These are phyloP conservation scores for Candida labiduridarum DNA, from an alignment of 1,139 yeast genomes.

Conservation along the genomic window DNA sequence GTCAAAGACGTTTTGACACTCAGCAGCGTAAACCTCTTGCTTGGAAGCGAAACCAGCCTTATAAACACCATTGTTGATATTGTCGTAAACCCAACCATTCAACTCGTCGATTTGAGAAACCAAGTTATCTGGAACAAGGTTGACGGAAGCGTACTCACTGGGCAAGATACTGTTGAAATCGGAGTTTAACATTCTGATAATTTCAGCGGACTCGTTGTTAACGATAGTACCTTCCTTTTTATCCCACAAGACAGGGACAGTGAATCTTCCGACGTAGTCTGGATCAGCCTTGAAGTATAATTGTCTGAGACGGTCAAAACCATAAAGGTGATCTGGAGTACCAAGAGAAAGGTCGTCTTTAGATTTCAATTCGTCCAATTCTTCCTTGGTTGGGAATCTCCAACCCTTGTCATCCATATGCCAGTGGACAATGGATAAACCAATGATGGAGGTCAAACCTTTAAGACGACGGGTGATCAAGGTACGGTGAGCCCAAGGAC, in stretches of 20 bases:
- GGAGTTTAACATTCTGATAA: constrained; percentile 78
- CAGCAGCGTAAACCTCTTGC: constrained; percentile 79
- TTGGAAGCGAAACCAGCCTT: constrained; percentile 88
- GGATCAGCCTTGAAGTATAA: constrained; percentile 77
- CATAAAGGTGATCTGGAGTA: constrained; percentile 68
- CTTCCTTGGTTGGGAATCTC: constrained; percentile 59
- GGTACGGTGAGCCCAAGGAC: constrained; percentile 97
- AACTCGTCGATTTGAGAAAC: constrained; percentile 67
- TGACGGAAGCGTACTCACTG: constrained; percentile 50
- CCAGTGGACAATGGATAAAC: constrained; percentile 86
- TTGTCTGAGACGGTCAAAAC: constrained; percentile 61
- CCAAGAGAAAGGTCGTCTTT: constrained; percentile 48
- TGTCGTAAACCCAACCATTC: constrained; percentile 83
- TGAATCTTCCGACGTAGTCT: constrained; percentile 75
- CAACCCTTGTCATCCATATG: constrained; percentile 84
- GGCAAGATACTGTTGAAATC: constrained; percentile 56
- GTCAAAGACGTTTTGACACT: constrained; percentile 65
- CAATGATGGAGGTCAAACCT: constrained; percentile 65
- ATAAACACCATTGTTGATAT: constrained; percentile 92
- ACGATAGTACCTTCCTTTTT: constrained; percentile 79
- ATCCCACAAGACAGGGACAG: constrained; percentile 95
- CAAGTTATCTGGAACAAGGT: constrained; percentile 63
- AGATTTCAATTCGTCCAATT: constrained; percentile 20
- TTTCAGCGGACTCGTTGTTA: constrained; percentile 87
- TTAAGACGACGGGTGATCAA: constrained; percentile 75